Conservation (phyloP, 192 early-diverging fungal species). For the Entophlyctis luteolus region DNA sequence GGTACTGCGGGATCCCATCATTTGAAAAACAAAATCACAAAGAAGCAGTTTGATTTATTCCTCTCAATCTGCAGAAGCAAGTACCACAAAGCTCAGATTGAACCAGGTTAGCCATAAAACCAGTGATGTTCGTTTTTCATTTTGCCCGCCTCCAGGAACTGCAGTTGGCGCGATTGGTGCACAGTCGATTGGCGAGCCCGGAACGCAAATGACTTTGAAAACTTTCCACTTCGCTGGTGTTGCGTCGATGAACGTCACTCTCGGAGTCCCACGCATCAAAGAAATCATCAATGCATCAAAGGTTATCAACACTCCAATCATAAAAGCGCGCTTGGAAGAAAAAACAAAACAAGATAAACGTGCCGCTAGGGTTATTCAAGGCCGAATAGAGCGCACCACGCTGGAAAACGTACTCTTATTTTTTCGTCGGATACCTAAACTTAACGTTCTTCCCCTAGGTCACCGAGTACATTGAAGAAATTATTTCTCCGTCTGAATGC, state of each 20-base stretch:
- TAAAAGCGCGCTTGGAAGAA: conserved; percentile 67
- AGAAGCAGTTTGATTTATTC: conserved; percentile 67
- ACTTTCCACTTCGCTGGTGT: conserved; percentile 99
- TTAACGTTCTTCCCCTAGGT: conserved; percentile 44
- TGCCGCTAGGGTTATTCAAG: conserved; percentile 94
- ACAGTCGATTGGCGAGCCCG: conserved; percentile 96
- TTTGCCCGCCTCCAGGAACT: conserved; percentile 41
- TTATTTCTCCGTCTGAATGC: conserved; percentile 70
- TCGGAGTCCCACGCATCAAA: conserved; percentile 99
- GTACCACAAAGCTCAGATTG: conserved; percentile 85
- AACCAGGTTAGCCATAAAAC: conserved; percentile 75
- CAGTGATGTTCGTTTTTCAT: too few relatives aligned
- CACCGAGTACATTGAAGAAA: conserved; percentile 90
- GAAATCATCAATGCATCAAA: conserved; percentile 99
- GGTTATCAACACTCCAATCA: conserved; percentile 90
- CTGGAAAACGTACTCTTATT: conserved; percentile 63
- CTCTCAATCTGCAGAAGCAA: conserved; percentile 75
- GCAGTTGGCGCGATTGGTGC: conserved; percentile 97
- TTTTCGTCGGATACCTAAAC: conserved; percentile 10
- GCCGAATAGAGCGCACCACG: conserved; percentile 85
- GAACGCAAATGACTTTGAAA: conserved; percentile 99
- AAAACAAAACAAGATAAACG: conserved; percentile 34
- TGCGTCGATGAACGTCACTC: conserved; percentile 96
- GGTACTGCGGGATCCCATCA: conserved; percentile 8
- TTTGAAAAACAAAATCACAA: conserved; percentile 60